Conservation (phyloP, 2,329 filamentous ascomycete genomes). For the Phaeophleospora eucalypticola region DNA sequence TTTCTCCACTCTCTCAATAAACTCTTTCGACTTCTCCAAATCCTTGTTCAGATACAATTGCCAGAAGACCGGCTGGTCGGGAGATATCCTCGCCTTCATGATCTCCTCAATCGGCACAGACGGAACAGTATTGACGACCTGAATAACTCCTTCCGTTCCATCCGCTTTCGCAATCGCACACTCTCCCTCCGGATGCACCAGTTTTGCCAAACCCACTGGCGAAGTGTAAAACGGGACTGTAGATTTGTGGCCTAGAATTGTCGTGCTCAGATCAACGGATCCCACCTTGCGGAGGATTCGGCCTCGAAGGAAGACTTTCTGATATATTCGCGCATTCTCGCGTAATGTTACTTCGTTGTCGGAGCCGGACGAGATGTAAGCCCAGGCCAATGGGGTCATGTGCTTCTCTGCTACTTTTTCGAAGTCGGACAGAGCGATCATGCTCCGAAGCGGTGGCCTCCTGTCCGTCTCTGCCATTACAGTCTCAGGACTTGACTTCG, state of each 20-base stretch:
- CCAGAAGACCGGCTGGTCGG: conserved; percentile 45
- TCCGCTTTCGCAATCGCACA: conserved; percentile 28
- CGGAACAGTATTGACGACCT: conserved; percentile 29
- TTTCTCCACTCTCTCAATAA: conserved; percentile 46
- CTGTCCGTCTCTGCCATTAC: conserved; percentile 22
- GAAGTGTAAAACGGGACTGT: conserved; percentile 34
- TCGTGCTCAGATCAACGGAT: conserved; percentile 30
- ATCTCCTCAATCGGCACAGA: conserved; percentile 29
- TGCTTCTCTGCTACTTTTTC: conserved; percentile 35
- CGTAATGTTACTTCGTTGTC: conserved; percentile 44
- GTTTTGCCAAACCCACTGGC: conserved; percentile 30
- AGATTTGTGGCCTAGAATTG: conserved; percentile 28
- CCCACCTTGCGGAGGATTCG: conserved; percentile 40
- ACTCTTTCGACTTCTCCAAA: conserved; percentile 45
- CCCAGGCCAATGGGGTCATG: conserved; percentile 37
- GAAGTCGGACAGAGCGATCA: conserved; percentile 45
- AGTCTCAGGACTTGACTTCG: conserved; percentile 18
- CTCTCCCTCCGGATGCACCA: conserved; percentile 33
- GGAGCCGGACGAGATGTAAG: conserved; percentile 45
- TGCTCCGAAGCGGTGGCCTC: conserved; percentile 43
- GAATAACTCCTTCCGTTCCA: conserved; percentile 25
- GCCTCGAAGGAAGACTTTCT: conserved; percentile 42
- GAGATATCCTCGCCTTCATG: conserved; percentile 21
- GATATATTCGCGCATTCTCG: conserved; percentile 38
- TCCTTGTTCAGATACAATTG: conserved; percentile 59